Evolutionary conservation across 1,284 basidiomycete genomes (phyloP), one percentile per base, ranked within the genome.

Genomic region (Rhodotorula sp.): DNA sequence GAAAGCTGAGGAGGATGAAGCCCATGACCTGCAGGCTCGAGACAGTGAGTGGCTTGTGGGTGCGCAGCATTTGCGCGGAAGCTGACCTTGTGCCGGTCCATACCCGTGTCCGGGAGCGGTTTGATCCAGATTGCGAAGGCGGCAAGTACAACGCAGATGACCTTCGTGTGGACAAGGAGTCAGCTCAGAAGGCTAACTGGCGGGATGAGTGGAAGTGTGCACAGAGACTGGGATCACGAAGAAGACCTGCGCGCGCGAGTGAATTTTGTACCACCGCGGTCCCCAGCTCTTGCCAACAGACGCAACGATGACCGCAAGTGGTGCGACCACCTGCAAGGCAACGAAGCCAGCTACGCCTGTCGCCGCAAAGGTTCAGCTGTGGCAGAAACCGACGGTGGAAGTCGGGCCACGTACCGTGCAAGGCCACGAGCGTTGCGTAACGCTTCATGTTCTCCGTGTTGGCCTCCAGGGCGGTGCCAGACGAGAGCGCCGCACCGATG

Each of bases 81-180:
- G 23, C 50, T 23, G 13, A 55, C 62, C n/a, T 58, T 50, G 59
- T 71, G 70, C 59, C 62, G 64, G 45, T 62, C 66, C 50, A 64
- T 5, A 34, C 34, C 34, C 3, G 41, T n/a, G n/a, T 23, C 25
- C 1, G 21, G 9, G 8, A 7, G 1, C 2, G 4, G 2, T 10
- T 21, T 46, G 13, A 49, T 17, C 8, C 7, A 7, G 16, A 54
- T 13, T 1, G 64, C 54, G 8, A 65, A 19, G 1, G 25, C 60
- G 0, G 34, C 50, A 9, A 56, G 21, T 4, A 34, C 34, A 3
- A 48, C 57, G 0, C 46, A 49, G 1, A 67, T 19, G 3, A 59
- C 44, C 13, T 64, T 14, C 1, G 52, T 5, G 52, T 49, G 3
- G 7, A 16, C n/a, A 27, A 10, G 23, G n/a, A 34, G 34, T 46